These are phyloP conservation scores for Hypoxylon sp. DNA, from an alignment of 2,329 filamentous ascomycete species.

Conservation along the genomic window DNA sequence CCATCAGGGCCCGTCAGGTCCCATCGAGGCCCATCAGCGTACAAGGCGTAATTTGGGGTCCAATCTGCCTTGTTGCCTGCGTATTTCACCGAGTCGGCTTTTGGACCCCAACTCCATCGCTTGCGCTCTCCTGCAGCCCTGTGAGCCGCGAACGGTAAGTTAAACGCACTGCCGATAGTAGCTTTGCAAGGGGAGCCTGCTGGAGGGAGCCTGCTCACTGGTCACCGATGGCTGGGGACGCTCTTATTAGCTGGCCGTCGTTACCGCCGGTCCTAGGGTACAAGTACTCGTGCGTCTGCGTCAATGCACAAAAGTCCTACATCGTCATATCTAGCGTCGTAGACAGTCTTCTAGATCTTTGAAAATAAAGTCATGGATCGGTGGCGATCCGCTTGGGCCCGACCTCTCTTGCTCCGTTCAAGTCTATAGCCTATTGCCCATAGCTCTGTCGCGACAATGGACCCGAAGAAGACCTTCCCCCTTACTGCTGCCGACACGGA, in stretches of 20 bases:
- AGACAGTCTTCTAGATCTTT: constrained; percentile 37
- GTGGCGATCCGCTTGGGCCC: constrained; percentile 42
- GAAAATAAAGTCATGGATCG: constrained; percentile 46
- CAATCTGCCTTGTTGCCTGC: constrained; percentile 50
- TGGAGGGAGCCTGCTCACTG: constrained; percentile 43
- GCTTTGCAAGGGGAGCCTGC: constrained; percentile 36
- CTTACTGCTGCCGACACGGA: constrained; percentile 37
- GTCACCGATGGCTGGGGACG: constrained; percentile 40
- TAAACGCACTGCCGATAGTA: constrained; percentile 44
- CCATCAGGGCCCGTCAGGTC: too few relatives aligned
- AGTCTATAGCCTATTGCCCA: constrained; percentile 34
- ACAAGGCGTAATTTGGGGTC: constrained; percentile 46
- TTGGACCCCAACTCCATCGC: constrained; percentile 46
- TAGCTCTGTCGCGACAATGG: constrained; percentile 36
- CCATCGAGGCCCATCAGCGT: constrained; percentile 33
- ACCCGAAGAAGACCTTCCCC: constrained; percentile 39
- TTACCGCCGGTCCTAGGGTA: constrained; percentile 46
- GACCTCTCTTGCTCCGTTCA: constrained; percentile 38
- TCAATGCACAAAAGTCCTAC: constrained; percentile 45
- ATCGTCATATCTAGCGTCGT: constrained; percentile 41
- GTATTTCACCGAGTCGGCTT: constrained; percentile 47
- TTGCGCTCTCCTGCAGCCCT: constrained; percentile 42
- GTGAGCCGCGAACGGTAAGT: constrained; percentile 42
- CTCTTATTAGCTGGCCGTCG: constrained; percentile 40
- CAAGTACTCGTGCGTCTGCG: constrained; percentile 40